Base-by-base conservation (phyloP, 805 yeast genomes). In the Lipomyces anomalus region DNA sequence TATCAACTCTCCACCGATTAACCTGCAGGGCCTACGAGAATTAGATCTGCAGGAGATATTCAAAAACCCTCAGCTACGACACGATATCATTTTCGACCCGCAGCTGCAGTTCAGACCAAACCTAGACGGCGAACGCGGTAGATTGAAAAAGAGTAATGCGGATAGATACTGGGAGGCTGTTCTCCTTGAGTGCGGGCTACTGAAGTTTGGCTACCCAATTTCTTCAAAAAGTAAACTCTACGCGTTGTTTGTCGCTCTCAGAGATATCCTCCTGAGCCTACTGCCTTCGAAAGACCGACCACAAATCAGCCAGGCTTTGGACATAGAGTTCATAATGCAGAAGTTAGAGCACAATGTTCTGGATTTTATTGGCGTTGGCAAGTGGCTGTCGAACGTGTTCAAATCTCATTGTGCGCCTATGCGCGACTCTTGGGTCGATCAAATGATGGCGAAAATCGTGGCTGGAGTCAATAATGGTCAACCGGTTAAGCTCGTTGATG, bases 361-460 rank as follows among this genome's bases (percentile, higher is more conserved):
- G 57, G 84, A 82, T 62, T 84, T 84, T 67, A 75, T 78, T 17
- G 72, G 75, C 30, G 73, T 87, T 57, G 75, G 89, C 1, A 71
- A 72, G 46, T 84, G 94, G 90, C 71, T 89, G 35, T 78, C 86
- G 1, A 70, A 74, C 26, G 76, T 87, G 26, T 82, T 90, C 66
- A 86, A 88, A 66, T 78, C 81, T 42, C 95, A 86, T 62, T 88
- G 96, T 67, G 95, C 96, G 4, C 97, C 97, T 51, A 87, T 87
- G 94, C 76, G 97, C 61, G 95, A 86, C 64, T 67, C 77, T 34
- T 82, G 92, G 88, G 95, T 89, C 30, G 84, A 79, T 56, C 85
- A 82, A 57, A 85, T 89, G 92, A 76, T 77, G 39, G 57, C 62
- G 9, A 75, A 75, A 56, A 79, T 84, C 26, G 29, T 33, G 21